These are phyloP conservation scores for Psilocybe tampanensis DNA, from an alignment of 768 basidiomycete genomes.

Conservation along the genomic window DNA sequence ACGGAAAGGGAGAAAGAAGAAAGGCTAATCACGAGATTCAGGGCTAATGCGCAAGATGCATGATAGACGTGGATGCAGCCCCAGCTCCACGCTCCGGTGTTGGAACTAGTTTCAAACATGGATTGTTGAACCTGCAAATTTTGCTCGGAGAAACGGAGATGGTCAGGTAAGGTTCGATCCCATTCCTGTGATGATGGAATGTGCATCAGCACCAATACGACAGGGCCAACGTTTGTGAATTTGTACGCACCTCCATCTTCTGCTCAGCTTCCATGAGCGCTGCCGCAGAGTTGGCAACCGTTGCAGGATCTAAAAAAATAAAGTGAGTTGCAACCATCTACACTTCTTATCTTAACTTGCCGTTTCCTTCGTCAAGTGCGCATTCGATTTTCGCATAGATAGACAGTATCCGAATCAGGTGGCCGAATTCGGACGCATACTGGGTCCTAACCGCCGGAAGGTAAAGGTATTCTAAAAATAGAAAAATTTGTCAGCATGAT, in stretches of 20 bases:
- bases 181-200: slow-evolving; percentile 49
- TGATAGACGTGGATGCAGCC: slow-evolving; percentile 75
- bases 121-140: slow-evolving; percentile 68
- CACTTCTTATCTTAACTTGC: slow-evolving; percentile 32
- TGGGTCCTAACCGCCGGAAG: slow-evolving; percentile 60
- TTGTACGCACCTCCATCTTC: slow-evolving; percentile 42
- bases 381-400: slow-evolving; percentile 65
- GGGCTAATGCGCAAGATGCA: slow-evolving; percentile 64
- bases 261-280: slow-evolving; percentile 45
- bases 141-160: slow-evolving; percentile 71
- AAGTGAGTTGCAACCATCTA: slow-evolving; percentile 8
- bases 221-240: neutral
- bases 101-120: slow-evolving; percentile 81
- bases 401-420: slow-evolving; percentile 69
- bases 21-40: slow-evolving; percentile 57
- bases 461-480: slow-evolving; percentile 65
- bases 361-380: slow-evolving; percentile 51
- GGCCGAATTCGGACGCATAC: slow-evolving; percentile 74
- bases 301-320: slow-evolving; percentile 35
- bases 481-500: slow-evolving; percentile 10
- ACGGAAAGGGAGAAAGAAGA: slow-evolving; percentile 6
- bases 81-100: slow-evolving; percentile 82
- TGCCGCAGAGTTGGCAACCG: slow-evolving; percentile 33
- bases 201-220: slow-evolving; percentile 13
- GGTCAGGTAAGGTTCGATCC: slow-evolving; percentile 66